Conservation (phyloP, 768 basidiomycete species). For the Bullera alba region DNA sequence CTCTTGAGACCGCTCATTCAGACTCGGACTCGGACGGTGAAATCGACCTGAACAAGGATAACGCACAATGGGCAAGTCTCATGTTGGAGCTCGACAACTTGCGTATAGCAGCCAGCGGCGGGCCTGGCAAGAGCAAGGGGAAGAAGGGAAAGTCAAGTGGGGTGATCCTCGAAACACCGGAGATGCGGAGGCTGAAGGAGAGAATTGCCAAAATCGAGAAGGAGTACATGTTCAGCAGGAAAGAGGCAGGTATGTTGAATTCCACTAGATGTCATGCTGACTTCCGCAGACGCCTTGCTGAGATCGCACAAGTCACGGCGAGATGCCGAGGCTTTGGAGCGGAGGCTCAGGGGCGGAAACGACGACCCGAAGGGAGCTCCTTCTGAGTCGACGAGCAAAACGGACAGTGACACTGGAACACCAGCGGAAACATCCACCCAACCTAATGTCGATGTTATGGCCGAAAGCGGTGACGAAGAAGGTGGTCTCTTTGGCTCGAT, state of each 20-base stretch:
- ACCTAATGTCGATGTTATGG: no score
- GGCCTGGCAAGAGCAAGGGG: slow-evolving; percentile 8
- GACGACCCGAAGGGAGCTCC: neutral
- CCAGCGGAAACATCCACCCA: no score
- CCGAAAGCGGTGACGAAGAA: slow-evolving; percentile 21
- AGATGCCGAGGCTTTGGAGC: slow-evolving; percentile 25
- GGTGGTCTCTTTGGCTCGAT: slow-evolving; percentile 64
- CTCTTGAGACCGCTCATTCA: slow-evolving; percentile 8
- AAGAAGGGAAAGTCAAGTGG: slow-evolving; percentile 29
- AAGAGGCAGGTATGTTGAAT: slow-evolving; percentile 37
- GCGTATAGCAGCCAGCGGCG: slow-evolving; percentile 13
- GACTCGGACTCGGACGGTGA: slow-evolving; percentile 2
- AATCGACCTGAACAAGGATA: slow-evolving; percentile 23
- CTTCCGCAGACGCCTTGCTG: slow-evolving; percentile 20
- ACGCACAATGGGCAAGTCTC: slow-evolving; percentile 29
- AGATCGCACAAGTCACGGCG: slow-evolving; percentile 23
- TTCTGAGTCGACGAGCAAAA: neutral
- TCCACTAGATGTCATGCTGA: slow-evolving; percentile 3
- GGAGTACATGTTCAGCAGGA: slow-evolving; percentile 44
- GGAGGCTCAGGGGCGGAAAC: slow-evolving; percentile 14
- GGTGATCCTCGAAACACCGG: slow-evolving; percentile 29
- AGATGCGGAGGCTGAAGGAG: slow-evolving; percentile 29
- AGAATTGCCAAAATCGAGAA: slow-evolving; percentile 38
- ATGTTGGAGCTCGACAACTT: slow-evolving; percentile 26
- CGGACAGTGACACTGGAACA: no score